Evolutionary conservation across 2,329 filamentous ascomycete species (phyloP), one percentile per base, ranked within the genome.

Genomic region (Samsoniella hepiali): DNA sequence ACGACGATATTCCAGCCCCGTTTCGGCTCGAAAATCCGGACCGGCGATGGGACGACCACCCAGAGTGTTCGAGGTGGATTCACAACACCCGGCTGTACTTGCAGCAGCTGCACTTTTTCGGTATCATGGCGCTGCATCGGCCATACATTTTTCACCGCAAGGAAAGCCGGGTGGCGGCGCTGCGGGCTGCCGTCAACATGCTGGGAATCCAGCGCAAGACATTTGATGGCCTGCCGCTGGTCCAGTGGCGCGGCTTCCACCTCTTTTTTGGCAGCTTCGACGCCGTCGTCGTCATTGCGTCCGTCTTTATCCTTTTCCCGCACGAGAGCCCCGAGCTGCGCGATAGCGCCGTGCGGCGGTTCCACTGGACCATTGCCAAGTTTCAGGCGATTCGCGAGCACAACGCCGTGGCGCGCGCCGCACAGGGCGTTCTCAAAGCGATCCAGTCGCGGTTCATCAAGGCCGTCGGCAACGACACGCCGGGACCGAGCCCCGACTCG

Each of bases 181-280:
- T 88, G 5, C 78, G 78, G 67, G 84, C 85, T 5, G 84, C 82
- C 56, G 68, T 88, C 3, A 76, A 77, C 2, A 84, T 86, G 74
- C 76, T 88, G 2, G 78, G 82, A 31, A 75, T 82, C 17, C 85
- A 88, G 70, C 77, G 79, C 64, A 69, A 75, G 42, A 77, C 82
- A 56, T 82, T 85, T 67, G 75, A 79, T 62, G 74, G 76, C 38
- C 72, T 86, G 13, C 76, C 77, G 22, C 78, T 80, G 17, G 77
- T 81, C 49, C 81, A 85, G 58, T 87, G 76, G 76, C 74, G 72
- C 59, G 76, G 78, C 31, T 84, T 84, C 67, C 77, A 81, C 17
- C 76, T 88, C 3, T 87, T 88, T 70, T 87, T 86, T 59, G 84
- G 84, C 59, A 87, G 84, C 7, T 88, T 88, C 64, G 86, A 88